Conservation (phyloP, 148 eudicot genomes). For the Diospyros lotus region DNA sequence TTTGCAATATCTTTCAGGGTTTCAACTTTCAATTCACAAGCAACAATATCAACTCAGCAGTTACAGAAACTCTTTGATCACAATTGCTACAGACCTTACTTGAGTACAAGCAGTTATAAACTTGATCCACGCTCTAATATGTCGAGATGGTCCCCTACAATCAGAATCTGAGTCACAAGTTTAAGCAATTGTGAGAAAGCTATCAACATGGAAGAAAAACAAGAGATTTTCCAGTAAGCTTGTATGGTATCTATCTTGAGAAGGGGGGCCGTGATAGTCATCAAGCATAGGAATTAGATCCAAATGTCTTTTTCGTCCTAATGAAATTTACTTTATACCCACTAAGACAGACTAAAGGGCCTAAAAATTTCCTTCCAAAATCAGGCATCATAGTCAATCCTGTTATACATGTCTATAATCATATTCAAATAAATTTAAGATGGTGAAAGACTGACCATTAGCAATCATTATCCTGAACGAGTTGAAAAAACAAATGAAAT, state of each 20-base stretch:
- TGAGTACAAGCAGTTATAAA: conserved; percentile 48
- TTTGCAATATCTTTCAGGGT: not conserved
- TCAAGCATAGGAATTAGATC: no score
- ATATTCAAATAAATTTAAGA: not conserved
- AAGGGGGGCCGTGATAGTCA: no score
- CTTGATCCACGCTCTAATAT: conserved; percentile 78
- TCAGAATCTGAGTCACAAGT: conserved; percentile 37
- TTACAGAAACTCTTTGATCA: not conserved
- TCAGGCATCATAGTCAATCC: not conserved
- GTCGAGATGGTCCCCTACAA: conserved; percentile 53
- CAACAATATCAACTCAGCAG: not conserved
- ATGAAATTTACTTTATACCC: no score
- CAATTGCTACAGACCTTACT: conserved; percentile 47
- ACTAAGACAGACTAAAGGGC: no score
- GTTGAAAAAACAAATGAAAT: not conserved
- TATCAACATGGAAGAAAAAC: not conserved
- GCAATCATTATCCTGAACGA: not conserved
- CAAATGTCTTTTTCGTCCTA: no score
- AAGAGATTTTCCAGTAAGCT: not conserved
- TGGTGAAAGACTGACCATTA: not conserved
- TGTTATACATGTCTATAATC: not conserved
- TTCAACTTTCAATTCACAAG: conserved; percentile 1
- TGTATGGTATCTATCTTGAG: not conserved
- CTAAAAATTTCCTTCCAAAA: not conserved
- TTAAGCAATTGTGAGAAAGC: conserved; percentile 18